Base-by-base conservation (phyloP, 2,329 filamentous ascomycete species). In the Pseudonectria buxi region DNA sequence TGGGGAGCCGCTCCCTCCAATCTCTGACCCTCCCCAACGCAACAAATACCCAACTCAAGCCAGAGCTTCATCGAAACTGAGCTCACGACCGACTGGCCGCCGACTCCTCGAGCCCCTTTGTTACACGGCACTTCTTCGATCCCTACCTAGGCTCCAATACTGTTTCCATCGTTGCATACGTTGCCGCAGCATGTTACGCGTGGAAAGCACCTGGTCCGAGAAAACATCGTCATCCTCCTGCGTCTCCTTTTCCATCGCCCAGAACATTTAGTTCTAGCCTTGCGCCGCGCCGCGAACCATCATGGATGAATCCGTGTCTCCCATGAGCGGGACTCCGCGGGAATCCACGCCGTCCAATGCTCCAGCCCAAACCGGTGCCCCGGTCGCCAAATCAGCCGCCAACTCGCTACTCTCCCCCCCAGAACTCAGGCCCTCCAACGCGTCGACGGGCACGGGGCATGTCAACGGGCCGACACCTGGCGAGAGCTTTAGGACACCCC, bases 231-330 rank as follows among this genome's bases (percentile, higher is more conserved):
- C 28, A 22, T 9, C 9, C 18, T 30, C 36, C 22, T 29, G 29
- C 33, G 27, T 31, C 30, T 40, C 27, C 28, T 24, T 27, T 16
- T 27, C 32, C 35, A 36, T 27, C 39, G 34, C 39, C 26, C 31
- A 33, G 25, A 26, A 25, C 33, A 41, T 37, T 30, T 42, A 24
- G 9, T 28, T 18, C 15, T 16, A 30, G 14, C 28, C 30, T 13
- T n/a, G 16, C 30, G 13, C 28, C 31, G 38, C 31, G 36, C 42
- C 30, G 43, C 36, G 16, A 41, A 32, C 32, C 35, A 39, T 32
- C 36, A 54, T 54, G 50, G 50, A 52, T 27, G 47, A 41, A 35
- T 40, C 43, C 14, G 32, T 44, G 30, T 48, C 46, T 18, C 45
- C 50, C 22, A 45, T 43, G 36, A 43, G 50, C 18, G 33, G 40